Evolutionary conservation across 1,284 basidiomycete species (phyloP).

Genomic region (Filobasidium uniguttulatum): DNA sequence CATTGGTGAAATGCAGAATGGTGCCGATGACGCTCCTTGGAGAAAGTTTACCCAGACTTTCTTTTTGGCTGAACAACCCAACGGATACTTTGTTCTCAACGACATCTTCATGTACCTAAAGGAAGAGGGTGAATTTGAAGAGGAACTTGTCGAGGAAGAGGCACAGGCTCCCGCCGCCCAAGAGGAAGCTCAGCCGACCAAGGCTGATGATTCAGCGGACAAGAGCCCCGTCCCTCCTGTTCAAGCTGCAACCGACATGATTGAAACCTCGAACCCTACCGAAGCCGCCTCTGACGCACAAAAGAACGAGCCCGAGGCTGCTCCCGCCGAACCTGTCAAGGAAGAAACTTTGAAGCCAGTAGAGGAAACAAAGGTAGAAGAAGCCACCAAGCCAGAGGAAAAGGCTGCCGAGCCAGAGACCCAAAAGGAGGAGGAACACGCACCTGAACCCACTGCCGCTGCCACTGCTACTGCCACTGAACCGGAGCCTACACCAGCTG

Average conservation of each 20-base stretch:
- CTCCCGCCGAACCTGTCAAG: background rate
- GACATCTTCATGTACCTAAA: conserved; percentile 99
- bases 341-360: no score
- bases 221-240: conserved; percentile 13
- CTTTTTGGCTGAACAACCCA: conserved; percentile 97
- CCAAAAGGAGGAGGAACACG: conserved; percentile 1
- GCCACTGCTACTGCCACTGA: conserved; percentile 21
- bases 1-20: conserved; percentile 95
- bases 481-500: conserved; percentile 24
- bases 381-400: conserved; percentile 3
- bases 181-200: conserved; percentile 20
- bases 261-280: background rate
- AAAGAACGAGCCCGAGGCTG: background rate
- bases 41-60: conserved; percentile 98
- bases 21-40: conserved; percentile 61
- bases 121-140: conserved; percentile 75
- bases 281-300: conserved; percentile 1
- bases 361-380: background rate
- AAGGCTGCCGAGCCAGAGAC: conserved; percentile 22
- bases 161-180: conserved; percentile 19
- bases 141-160: conserved; percentile 43
- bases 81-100: conserved; percentile 98
- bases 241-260: background rate
- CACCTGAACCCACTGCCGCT: conserved; percentile 14
- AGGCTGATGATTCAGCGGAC: conserved; percentile 23